Evolutionary conservation across 73 alveolate species (phyloP), one percentile per base, ranked within the genome.

Genomic region (Paramecium biaurelia): DNA sequence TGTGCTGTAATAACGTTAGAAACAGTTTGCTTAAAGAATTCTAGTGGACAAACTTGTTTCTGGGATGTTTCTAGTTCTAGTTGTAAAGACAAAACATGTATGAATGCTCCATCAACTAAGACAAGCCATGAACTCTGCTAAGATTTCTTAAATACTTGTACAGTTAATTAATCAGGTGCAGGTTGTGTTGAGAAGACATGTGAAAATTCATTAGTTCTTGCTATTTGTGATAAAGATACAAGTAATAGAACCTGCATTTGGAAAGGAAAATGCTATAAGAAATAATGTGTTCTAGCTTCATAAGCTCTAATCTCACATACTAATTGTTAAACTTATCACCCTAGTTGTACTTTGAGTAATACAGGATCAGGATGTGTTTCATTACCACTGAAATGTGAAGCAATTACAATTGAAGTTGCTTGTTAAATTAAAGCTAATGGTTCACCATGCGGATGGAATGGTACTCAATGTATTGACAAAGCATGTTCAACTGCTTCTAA

Each of bases 311-410:
- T 28, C 7, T 9, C 88, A 0, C 53, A 74, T 74, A 10, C 58
- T 5, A 35, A 30, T 30, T 74, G 88, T 15, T 30, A 32, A 12
- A 20, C 57, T 12, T 74, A 74, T 74, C 14, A 30, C 5, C 2
- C 11, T 10, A 10, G 26, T 21, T 74, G 88, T 24, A 74, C 88
- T 14, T 21, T 74, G 30, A 30, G 35, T 14, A 18, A 30, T 30
- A 34, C 88, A 4, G 88, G 88, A 9, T 7, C 63, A 12, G 88
- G 88, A 74, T 74, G 88, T 38, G 28, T 74, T 12, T 18, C 38
- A 6, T 12, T 15, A 4, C 63, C 57, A 11, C 20, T 32, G 5
- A 18, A 10, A 74, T 74, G 88, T 35, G 28, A 21, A 21, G 63
- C 26, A 0, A 34, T 34, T 3, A 74, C 88, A 74, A 21, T 67